These are phyloP conservation scores for Eucalyptus urophylla DNA, from an alignment of 345 rosid species.

Conservation along the genomic window DNA sequence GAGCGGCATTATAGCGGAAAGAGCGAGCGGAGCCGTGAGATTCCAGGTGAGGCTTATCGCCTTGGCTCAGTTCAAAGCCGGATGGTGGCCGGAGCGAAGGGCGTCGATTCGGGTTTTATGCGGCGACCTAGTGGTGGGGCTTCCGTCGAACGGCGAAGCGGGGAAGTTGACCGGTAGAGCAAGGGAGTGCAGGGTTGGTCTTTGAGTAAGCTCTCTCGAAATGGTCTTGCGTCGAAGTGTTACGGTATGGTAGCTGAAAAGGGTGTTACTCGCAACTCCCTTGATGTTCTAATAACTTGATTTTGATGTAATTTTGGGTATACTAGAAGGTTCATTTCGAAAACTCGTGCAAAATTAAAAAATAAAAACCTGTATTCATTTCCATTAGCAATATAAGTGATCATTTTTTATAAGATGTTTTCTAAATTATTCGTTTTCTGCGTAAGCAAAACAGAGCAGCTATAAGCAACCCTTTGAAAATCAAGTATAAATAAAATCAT, in stretches of 20 bases:
- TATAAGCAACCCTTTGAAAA: accelerated
- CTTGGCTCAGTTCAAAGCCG: constrained; percentile 24
- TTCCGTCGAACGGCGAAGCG: constrained; percentile 18
- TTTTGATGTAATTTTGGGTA: neutral
- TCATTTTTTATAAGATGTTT: too few species aligned
- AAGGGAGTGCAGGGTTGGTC: constrained; percentile 19
- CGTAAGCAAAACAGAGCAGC: accelerated
- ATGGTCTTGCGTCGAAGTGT: neutral
- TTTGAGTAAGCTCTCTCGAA: neutral
- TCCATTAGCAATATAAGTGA: too few species aligned
- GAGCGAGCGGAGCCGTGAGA: constrained; percentile 14
- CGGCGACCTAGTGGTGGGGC: constrained; percentile 13
- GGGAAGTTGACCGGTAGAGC: constrained; percentile 52
- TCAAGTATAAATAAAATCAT: neutral
- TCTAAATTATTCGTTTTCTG: accelerated
- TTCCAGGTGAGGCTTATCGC: constrained; percentile 35
- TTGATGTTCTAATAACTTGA: neutral
- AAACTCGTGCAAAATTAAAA: neutral
- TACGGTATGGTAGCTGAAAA: neutral
- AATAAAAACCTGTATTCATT: neutral
- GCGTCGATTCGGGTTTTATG: constrained; percentile 33
- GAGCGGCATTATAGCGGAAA: constrained; percentile 22
- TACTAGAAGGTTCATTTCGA: neutral
- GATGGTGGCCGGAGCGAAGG: constrained; percentile 34
- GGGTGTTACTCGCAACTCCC: neutral